These are phyloP conservation scores for Umbelopsis sp. DNA, from an alignment of 192 early-diverging fungal species.

Conservation along the genomic window DNA sequence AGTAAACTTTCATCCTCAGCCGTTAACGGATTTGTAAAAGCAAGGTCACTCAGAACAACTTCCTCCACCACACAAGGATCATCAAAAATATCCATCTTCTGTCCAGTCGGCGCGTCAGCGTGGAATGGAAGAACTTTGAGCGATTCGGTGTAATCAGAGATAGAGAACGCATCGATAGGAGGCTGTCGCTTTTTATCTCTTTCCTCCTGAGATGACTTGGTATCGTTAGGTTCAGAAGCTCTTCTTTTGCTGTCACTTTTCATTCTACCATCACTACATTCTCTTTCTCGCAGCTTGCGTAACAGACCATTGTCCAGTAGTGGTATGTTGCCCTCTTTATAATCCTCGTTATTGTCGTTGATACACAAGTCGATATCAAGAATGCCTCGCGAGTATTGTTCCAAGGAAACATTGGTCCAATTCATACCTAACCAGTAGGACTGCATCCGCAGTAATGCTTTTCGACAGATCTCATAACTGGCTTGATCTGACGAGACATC, in stretches of 20 bases:
- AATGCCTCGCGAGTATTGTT: not conserved
- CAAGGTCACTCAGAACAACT: constrained; percentile 4
- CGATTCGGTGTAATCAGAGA: not conserved
- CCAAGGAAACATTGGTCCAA: constrained; percentile 15
- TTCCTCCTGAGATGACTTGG: not conserved
- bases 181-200: not conserved
- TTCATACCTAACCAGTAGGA: constrained; percentile 16
- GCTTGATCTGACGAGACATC: constrained; percentile 18
- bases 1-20: constrained; percentile 5
- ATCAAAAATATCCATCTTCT: not conserved
- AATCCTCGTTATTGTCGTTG: not conserved
- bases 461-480: constrained; percentile 8
- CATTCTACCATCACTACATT: not conserved
- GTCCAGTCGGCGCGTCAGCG: not conserved
- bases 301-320: constrained; percentile 11
- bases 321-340: constrained; percentile 17
- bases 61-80: not conserved
- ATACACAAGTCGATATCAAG: constrained; percentile 3
- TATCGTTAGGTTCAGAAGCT: too few species aligned
- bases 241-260: not conserved
- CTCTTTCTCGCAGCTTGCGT: constrained; percentile 8
- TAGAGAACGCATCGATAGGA: not conserved
- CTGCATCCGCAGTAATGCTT: not conserved
- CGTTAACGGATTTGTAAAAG: not conserved
- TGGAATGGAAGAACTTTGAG: not conserved